These are phyloP conservation scores for Leccinum subrobustum DNA, from an alignment of 1,284 basidiomycete species.

Conservation along the genomic window DNA sequence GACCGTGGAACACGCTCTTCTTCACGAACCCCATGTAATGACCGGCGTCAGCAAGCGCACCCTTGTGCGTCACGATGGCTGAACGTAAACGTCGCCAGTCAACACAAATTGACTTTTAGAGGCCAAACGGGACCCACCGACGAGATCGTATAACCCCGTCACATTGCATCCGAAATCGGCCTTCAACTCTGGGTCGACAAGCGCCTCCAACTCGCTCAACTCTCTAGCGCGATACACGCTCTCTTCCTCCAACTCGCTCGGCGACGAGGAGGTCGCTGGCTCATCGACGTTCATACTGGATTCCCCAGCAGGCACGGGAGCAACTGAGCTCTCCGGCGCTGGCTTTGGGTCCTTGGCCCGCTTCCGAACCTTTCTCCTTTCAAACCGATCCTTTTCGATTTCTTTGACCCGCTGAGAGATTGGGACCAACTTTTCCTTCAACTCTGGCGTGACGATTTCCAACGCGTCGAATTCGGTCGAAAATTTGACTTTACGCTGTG, in stretches of 20 bases:
- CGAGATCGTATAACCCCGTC: conserved; percentile 82
- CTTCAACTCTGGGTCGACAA: conserved; percentile 65
- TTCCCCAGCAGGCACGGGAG: conserved; percentile 30
- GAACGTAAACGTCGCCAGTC: conserved; percentile 7
- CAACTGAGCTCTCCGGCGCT: conserved; percentile 33
- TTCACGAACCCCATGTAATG: conserved; percentile 93
- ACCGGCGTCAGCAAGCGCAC: conserved; percentile 89
- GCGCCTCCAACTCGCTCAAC: conserved; percentile 57
- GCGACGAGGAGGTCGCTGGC: conserved; percentile 28
- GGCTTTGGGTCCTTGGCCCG: conserved; percentile 54
- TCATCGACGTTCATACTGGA: conserved; percentile 30
- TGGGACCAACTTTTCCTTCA: conserved; percentile 71
- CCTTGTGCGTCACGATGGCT: conserved; percentile 97
- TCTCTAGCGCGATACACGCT: conserved; percentile 59
- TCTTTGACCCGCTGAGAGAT: conserved; percentile 73
- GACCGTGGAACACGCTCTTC: conserved; percentile 60
- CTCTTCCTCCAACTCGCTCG: conserved; percentile 58
- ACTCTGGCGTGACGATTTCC: conserved; percentile 80
- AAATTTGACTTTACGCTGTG: conserved; percentile 91
- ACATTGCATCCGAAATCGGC: conserved; percentile 71
- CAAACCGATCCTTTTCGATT: conserved; percentile 80
- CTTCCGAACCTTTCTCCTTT: conserved; percentile 82
- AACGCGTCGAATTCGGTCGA: conserved; percentile 84
- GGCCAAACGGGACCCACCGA: conserved; percentile 50
- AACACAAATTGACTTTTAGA: neutral